Evolutionary conservation across 2,329 filamentous ascomycete species (phyloP).

Genomic region (Fusarium phyllophilum): DNA sequence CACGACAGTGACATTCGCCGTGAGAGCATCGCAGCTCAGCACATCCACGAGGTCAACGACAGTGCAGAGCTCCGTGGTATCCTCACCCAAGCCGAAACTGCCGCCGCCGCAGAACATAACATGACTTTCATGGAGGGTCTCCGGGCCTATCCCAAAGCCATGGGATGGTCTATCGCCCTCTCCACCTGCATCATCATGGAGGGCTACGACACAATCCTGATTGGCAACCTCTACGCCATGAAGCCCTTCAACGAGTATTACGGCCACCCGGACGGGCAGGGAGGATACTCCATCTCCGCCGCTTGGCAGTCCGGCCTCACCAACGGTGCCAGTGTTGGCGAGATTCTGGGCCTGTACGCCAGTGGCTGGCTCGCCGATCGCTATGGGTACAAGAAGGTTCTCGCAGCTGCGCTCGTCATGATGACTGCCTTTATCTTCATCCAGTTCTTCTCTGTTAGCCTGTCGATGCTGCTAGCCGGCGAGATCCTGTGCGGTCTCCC

Average conservation of each 20-base stretch:
- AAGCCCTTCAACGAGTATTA: neutral
- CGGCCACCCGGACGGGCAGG: neutral
- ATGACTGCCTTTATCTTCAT: neutral
- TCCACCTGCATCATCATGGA: neutral
- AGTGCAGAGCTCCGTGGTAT: neutral
- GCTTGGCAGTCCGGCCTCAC: neutral
- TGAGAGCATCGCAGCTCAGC: neutral
- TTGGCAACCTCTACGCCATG: neutral
- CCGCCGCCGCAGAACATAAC: neutral
- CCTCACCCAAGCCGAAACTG: neutral
- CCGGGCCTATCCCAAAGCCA: neutral
- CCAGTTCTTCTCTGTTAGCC: neutral
- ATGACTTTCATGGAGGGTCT: neutral
- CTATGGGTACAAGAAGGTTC: neutral
- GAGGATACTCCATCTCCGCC: neutral
- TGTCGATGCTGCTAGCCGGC: neutral
- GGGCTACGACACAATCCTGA: neutral
- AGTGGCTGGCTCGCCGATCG: neutral
- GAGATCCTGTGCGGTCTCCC: neutral
- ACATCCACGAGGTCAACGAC: neutral
- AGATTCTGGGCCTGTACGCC: neutral
- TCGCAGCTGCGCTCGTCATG: neutral
- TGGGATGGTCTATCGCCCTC: neutral
- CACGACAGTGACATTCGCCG: neutral
- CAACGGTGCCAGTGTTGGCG: neutral